Conservation (phyloP, 805 yeast species). For the Candida khao-thaluensis region DNA sequence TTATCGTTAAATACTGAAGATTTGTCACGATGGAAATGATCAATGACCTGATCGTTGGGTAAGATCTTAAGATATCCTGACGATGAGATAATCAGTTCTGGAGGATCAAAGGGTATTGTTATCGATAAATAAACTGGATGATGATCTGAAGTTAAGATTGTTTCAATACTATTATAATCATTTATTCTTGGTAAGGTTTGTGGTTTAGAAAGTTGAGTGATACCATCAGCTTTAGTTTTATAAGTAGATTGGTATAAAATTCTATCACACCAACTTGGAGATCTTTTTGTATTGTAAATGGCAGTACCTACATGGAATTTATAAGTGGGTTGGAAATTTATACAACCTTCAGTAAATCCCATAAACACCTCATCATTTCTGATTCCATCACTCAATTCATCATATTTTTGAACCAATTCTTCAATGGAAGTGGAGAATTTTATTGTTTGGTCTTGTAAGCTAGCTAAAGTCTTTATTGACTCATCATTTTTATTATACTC, state of each 20-base stretch:
- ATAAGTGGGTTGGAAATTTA: constrained; percentile 77
- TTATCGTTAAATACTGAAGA: constrained; percentile 16
- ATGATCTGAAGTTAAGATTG: constrained; percentile 68
- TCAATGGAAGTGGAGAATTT: constrained; percentile 13
- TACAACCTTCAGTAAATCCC: constrained; percentile 66
- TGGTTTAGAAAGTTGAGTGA: neutral
- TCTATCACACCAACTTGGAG: constrained; percentile 92
- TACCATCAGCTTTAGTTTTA: constrained; percentile 2
- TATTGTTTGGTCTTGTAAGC: constrained; percentile 23
- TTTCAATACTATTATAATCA: constrained; percentile 49
- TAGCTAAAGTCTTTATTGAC: constrained; percentile 19
- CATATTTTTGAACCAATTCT: constrained; percentile 33
- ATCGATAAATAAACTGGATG: constrained; percentile 66
- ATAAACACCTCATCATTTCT: constrained; percentile 46
- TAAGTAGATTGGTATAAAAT: constrained; percentile 56
- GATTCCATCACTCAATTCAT: constrained; percentile 50
- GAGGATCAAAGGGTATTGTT: constrained; percentile 44
- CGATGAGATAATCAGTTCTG: constrained; percentile 30
- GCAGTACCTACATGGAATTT: constrained; percentile 56
- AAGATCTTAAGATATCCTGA: constrained; percentile 31
- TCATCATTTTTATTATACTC: constrained; percentile 10
- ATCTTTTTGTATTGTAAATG: constrained; percentile 56
- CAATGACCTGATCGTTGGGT: constrained; percentile 20
- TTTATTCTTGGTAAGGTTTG: constrained; percentile 25
- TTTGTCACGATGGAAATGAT: constrained; percentile 15